Base-by-base conservation (phyloP, 257 asterid species). In the Linaria vulgaris region DNA sequence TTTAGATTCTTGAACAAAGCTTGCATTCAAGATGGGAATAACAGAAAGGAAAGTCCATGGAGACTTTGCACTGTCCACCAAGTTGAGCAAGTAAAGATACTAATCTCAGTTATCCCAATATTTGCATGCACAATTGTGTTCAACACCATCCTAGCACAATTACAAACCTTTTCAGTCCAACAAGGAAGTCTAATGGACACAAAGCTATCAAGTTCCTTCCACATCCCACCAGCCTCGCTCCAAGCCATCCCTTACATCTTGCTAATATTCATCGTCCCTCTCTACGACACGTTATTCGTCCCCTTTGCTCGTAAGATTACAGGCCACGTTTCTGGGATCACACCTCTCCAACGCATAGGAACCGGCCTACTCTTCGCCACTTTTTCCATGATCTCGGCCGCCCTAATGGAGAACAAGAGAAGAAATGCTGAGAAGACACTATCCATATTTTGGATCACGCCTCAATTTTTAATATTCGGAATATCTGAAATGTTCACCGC, bases 151-250 rank as follows among this genome's bases (percentile, higher is more conserved):
- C 59, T 92, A 0, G 99, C 99, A 5, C 99, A 92, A 37, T 78
- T 92, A 9, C 99, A 92, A 15, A 92, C 99, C 15, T 92, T 92
- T 78, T 92, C 99, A 27, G 99, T 92, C 73, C 99, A 89, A 68
- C 99, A 92, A 70, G 99, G 90, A 30, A 79, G 84, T 57, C 19
- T 85, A 14, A 92, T 92, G 99, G 63, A 92, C 80, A 92, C 97
- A 1, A 72, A 72, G n/a, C 68, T 91, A 16, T 76, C 82, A 1
- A 19, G 62, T 9, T 68, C 71, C 56, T 88, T 91, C 89, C 83
- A 80, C 66, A 82, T 92, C 52, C 99, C 99, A 0, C 97, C 99
- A 0, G 99, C 99, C 25, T 89, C 99, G 1, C 96, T 92, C 62
- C 99, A 92, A 62, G 82, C 99, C 63, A 87, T 92, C 69, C 99